phyloP scores from a whole-genome alignment of 2,329 filamentous ascomycete genomes.

The Grosmannia serpens region DNA sequence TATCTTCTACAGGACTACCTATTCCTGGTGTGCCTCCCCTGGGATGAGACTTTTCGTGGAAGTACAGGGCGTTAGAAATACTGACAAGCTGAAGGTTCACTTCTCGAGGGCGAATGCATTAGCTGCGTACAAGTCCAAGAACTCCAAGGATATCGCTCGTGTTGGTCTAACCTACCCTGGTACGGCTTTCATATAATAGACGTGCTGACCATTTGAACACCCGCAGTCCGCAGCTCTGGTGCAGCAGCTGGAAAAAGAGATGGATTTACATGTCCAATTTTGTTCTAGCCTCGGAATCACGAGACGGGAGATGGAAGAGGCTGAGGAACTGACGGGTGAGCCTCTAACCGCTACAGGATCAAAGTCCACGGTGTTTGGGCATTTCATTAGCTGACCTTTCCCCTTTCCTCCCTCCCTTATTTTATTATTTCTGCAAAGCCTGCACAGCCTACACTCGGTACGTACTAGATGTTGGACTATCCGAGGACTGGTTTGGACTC shows the following conservation, averaged over 20 bases:
- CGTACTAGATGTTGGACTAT: constrained; percentile 77
- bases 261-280: constrained; percentile 69
- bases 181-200: neutral
- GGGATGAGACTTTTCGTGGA: no score
- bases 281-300: constrained; percentile 72
- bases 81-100: constrained; percentile 47
- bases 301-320: constrained; percentile 57
- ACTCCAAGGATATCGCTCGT: constrained; percentile 58
- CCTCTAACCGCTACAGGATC: neutral
- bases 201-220: neutral
- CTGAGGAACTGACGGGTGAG: constrained; percentile 63
- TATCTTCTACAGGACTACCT: constrained; percentile 91
- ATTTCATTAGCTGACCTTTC: no score
- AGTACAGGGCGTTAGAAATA: neutral
- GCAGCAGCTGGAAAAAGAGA: constrained; percentile 66
- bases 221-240: constrained; percentile 44
- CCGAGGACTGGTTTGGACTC: constrained; percentile 77
- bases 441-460: constrained; percentile 29
- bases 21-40: constrained; percentile 51
- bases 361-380: no score
- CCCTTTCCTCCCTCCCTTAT: no score
- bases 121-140: constrained; percentile 72
- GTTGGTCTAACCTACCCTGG: constrained; percentile 30
- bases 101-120: constrained; percentile 81
- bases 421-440: constrained; percentile 19